A percentile compares a stretch with the other conserved stretches of the same genome.
These are phyloP conservation scores for Cymbopogon citratus DNA, from an alignment of 176 grass and related monocot genomes.

Conservation along the genomic window DNA sequence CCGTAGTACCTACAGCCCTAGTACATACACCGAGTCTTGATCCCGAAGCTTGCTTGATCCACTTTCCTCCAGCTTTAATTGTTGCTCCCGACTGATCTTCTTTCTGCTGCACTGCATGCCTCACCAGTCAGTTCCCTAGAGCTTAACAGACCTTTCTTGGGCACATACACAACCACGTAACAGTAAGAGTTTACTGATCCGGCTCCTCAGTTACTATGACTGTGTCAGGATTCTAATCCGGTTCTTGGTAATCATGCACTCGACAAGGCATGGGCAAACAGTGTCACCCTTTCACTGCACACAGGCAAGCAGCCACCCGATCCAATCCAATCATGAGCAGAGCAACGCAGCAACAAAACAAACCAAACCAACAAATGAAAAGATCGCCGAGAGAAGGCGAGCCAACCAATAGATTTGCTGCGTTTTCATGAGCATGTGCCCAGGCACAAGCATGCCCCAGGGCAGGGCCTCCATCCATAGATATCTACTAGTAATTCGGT, in stretches of 20 bases:
- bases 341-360: neutral
- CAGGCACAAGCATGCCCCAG: neutral
- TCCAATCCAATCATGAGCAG: neutral
- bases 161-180: neutral
- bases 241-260: neutral
- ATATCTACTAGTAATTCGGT: neutral
- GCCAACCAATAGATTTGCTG: neutral
- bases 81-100: neutral
- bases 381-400: neutral
- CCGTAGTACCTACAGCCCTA: neutral
- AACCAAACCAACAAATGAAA: neutral
- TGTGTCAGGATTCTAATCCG: neutral
- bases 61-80: neutral
- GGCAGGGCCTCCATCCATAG: too few species aligned
- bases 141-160: neutral
- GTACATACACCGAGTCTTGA: neutral
- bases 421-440: neutral
- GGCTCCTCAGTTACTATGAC: neutral
- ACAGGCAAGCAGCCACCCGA: neutral
- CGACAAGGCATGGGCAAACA: slow-evolving; percentile 12
- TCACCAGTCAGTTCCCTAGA: neutral
- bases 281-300: slow-evolving; percentile 16
- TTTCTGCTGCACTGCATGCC: neutral
- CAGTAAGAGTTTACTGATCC: neutral
- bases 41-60: neutral